Base-by-base conservation (phyloP, 2,329 filamentous ascomycete species). In the Exophiala spinifera region DNA sequence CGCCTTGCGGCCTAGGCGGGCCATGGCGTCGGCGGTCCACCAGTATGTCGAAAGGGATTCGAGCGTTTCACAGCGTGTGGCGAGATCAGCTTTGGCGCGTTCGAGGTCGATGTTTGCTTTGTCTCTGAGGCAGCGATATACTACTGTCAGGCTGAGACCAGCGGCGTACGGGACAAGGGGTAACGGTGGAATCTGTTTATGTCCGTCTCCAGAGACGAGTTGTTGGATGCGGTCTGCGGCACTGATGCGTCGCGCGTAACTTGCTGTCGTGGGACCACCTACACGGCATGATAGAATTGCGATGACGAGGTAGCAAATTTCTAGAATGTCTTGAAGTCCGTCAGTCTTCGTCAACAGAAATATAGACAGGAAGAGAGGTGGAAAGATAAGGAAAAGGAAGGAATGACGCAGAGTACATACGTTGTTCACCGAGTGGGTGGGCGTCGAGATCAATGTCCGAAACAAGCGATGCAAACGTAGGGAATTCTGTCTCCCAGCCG, bases 161-260 rank as follows among this genome's bases (percentile, higher is more conserved):
- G 82, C 71, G 3, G 79, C 76, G 59, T 82, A 83, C 2, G 80
- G 79, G 13, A 82, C 72, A 4, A 82, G 71, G 1, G 80, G 80
- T 3, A 82, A 66, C 1, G 79, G 78, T 20, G 79, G 73, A 1
- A 83, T 68, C 19, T 53, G 43, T 8, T 50, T 33, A 39, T 58
- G 56, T 36, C 49, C 37, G 14, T 53, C 60, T 11, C 71, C 63
- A 28, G 73, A 67, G 4, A 74, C 69, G 15, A 73, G 70, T 63
- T 78, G 73, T 40, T 80, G 75, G 42, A 83, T 77, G 49, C 80
- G 76, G 20, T 79, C 74, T n/a, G 80, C 78, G 15, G 79, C 79
- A 3, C 81, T 72, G 28, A 75, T 77, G 62, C 81, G 79, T 13
- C 80, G 77, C 14, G 79, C 72, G 45, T 78, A 77, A 1, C 79